These are phyloP conservation scores for Fusarium pseudonygamai DNA, from an alignment of 2,329 filamentous ascomycete species.

Conservation along the genomic window DNA sequence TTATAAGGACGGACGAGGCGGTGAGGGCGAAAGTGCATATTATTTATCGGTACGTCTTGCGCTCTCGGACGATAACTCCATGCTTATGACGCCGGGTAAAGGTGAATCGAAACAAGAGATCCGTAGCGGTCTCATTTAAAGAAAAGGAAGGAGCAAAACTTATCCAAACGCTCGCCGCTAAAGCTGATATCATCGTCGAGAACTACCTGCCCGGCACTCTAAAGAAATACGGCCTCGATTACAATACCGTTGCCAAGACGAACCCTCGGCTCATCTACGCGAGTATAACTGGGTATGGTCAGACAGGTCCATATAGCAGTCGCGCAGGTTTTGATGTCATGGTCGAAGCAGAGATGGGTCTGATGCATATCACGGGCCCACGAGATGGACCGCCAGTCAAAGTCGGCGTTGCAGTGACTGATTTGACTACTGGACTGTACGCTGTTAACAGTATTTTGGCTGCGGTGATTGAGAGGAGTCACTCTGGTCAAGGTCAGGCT, in stretches of 20 bases:
- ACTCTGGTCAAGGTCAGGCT: conserved; percentile 83
- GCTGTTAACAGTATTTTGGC: conserved; percentile 95
- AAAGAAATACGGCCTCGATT: conserved; percentile 95
- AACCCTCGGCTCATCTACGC: conserved; percentile 91
- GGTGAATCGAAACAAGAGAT: conserved; percentile 97
- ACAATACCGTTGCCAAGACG: conserved; percentile 76
- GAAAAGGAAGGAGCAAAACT: conserved; percentile 84
- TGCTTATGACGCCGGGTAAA: conserved; percentile 46
- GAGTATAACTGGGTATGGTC: conserved; percentile 94
- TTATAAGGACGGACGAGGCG: conserved; percentile 71
- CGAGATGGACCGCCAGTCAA: conserved; percentile 91
- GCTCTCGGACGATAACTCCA: fast-evolving
- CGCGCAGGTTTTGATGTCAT: conserved; percentile 97
- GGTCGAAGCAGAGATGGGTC: conserved; percentile 96
- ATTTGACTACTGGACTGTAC: conserved; percentile 92
- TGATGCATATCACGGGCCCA: conserved; percentile 96
- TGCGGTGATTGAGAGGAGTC: conserved; percentile 76
- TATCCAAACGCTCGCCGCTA: conserved; percentile 80
- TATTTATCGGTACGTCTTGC: conserved; percentile 74
- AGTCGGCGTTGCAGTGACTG: conserved; percentile 94
- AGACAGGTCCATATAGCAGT: conserved; percentile 86
- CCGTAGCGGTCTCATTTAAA: conserved; percentile 88
- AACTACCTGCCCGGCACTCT: conserved; percentile 92
- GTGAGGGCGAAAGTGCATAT: conserved; percentile 84
- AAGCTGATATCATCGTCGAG: conserved; percentile 91